Conservation (phyloP, 768 basidiomycete genomes). For the Hypholoma sublateritium region DNA sequence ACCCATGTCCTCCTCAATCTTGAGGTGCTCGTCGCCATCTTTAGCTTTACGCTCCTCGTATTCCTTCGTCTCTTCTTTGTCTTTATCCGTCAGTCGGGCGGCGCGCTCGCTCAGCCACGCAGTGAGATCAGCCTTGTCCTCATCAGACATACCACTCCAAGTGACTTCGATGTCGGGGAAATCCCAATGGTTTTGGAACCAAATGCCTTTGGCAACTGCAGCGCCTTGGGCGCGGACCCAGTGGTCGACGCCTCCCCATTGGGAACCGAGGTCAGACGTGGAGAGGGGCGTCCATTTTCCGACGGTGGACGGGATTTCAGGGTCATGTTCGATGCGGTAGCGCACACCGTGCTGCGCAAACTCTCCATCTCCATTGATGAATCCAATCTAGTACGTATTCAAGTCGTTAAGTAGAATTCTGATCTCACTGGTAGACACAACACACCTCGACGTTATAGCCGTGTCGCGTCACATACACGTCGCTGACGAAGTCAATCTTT, state of each 20-base stretch:
- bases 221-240: conserved; percentile 24
- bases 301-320: conserved; percentile 6
- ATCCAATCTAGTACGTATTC: conserved; percentile 10
- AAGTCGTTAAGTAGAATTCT: background rate
- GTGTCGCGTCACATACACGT: conserved; percentile 9
- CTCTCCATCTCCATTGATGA: conserved; percentile 13
- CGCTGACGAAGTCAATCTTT: background rate
- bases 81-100: background rate
- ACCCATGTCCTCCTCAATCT: conserved; percentile 2
- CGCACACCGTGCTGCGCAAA: conserved; percentile 17
- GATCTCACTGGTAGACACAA: background rate
- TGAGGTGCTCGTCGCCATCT: background rate
- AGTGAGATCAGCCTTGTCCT: conserved; percentile 14
- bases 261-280: conserved; percentile 18
- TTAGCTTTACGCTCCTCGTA: conserved; percentile 3
- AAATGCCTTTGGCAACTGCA: conserved; percentile 22
- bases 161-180: conserved; percentile 14
- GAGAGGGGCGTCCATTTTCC: conserved; percentile 22
- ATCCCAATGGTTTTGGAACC: conserved; percentile 19
- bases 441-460: conserved; percentile 11
- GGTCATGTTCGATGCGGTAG: conserved; percentile 12
- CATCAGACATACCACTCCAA: conserved; percentile 23
- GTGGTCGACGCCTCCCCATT: conserved; percentile 19
- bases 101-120: conserved; percentile 16
- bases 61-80: background rate